Evolutionary conservation across 805 yeast species (phyloP).

Genomic region (Yarrowia deformans): DNA sequence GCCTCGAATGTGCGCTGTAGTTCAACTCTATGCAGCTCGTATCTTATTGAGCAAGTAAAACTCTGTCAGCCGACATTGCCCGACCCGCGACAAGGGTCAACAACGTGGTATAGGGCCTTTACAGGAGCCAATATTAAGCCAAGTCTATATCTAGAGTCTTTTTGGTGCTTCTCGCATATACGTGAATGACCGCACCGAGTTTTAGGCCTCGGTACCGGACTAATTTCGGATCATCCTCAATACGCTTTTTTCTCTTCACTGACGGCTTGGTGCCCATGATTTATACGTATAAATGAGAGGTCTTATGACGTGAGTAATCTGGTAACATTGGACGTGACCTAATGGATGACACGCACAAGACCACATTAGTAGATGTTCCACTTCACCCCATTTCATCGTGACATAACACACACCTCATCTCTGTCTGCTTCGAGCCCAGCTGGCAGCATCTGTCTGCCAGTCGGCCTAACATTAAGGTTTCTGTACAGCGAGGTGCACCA

Average conservation of each 20-base stretch:
- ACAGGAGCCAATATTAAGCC: conserved; percentile 1
- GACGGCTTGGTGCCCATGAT: conserved; percentile 10
- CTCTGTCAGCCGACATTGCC: conserved; percentile 27
- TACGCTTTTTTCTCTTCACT: conserved; percentile 16
- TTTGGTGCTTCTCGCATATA: not conserved
- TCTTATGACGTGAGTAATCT: not conserved
- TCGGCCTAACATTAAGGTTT: conserved; percentile 9
- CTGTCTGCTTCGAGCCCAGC: not conserved
- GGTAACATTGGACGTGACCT: too few species aligned
- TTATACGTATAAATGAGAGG: not conserved
- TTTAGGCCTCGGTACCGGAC: conserved; percentile 28
- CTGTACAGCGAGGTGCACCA: conserved; percentile 30
- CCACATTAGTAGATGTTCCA: too few species aligned
- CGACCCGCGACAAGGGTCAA: conserved; percentile 18
- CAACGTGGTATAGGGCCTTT: not conserved
- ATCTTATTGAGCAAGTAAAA: conserved; percentile 34
- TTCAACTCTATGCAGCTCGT: conserved; percentile 33
- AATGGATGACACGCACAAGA: too few species aligned
- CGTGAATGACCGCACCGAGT: not conserved
- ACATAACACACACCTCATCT: too few species aligned
- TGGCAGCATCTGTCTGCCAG: conserved; percentile 21
- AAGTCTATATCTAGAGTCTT: not conserved
- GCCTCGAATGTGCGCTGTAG: conserved; percentile 3
- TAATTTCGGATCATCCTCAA: conserved; percentile 34
- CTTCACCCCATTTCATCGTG: too few species aligned